Percentiles rank a stretch among this genome's conserved stretches.
Evolutionary conservation across 78 protist species (phyloP).

Genomic region (Diacronema lutheri): DNA sequence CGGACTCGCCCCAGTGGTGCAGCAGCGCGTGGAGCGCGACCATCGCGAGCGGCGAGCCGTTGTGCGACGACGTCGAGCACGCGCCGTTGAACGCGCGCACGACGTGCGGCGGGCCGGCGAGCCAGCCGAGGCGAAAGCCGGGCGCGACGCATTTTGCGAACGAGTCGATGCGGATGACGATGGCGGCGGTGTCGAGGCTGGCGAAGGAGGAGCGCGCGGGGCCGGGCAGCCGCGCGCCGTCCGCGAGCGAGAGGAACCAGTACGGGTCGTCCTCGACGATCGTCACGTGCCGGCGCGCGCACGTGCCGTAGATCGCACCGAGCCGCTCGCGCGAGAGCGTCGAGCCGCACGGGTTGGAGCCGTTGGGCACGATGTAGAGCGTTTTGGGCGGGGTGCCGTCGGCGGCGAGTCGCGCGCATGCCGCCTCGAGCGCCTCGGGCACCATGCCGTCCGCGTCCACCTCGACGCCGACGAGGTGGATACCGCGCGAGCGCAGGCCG

Average conservation of each 20-base stretch:
- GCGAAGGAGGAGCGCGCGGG: not conserved
- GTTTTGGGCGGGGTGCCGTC: too few relatives aligned
- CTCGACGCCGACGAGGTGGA: not conserved
- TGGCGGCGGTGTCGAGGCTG: not conserved
- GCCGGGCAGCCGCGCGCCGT: too few relatives aligned
- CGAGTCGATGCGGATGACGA: constrained; percentile 2
- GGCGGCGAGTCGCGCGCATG: too few relatives aligned
- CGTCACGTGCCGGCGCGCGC: not conserved
- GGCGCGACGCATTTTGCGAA: constrained; percentile 4
- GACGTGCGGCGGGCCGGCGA: not conserved
- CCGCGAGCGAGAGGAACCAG: not conserved
- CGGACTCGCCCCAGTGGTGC: not conserved
- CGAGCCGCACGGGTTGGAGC: not conserved
- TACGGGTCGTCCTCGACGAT: not conserved
- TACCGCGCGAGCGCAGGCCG: not conserved
- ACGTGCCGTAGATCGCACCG: not conserved
- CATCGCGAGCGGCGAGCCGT: too few relatives aligned
- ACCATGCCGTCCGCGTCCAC: not conserved
- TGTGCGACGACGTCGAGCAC: too few relatives aligned
- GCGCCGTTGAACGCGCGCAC: not conserved
- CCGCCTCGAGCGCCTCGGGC: not conserved
- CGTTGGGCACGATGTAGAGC: constrained; percentile 3
- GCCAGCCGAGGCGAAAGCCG: constrained; percentile 11
- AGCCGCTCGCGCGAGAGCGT: not conserved
- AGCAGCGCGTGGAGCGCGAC: not conserved